phyloP scores from a whole-genome alignment of 345 rosid genomes.

The Dipteronia dyeriana region DNA sequence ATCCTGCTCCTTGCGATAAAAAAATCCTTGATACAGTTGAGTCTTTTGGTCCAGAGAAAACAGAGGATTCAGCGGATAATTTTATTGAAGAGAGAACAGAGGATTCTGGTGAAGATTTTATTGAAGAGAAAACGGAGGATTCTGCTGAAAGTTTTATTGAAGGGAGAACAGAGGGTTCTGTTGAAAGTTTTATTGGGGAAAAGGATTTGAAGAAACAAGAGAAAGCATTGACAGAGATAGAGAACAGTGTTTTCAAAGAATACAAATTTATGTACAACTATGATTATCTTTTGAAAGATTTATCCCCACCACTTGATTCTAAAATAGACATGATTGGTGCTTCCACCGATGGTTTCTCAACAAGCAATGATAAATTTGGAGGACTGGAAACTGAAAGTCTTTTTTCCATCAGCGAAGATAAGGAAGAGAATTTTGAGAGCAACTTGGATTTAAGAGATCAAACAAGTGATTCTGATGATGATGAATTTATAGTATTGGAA shows the following conservation, averaged over 20 bases:
- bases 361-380: constrained; percentile 8
- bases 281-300: neutral
- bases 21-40: neutral
- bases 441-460: neutral
- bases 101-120: no score
- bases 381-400: constrained; percentile 31
- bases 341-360: neutral
- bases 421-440: constrained; percentile 13
- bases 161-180: no score
- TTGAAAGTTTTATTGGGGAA: no score
- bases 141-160: no score
- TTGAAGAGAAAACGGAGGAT: neutral
- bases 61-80: constrained; percentile 21
- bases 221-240: neutral
- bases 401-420: constrained; percentile 9
- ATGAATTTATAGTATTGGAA: constrained; percentile 52
- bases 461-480: constrained; percentile 40
- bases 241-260: constrained; percentile 6
- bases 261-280: neutral
- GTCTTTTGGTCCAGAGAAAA: constrained; percentile 13
- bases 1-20: neutral
- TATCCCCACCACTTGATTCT: neutral
- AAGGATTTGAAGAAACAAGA: constrained; percentile 1
- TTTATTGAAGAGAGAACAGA: constrained; percentile 8
- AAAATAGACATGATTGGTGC: neutral